Evolutionary conservation across 495 filamentous ascomycete genomes (phyloP).

Genomic region (Bathelium albidoporum): DNA sequence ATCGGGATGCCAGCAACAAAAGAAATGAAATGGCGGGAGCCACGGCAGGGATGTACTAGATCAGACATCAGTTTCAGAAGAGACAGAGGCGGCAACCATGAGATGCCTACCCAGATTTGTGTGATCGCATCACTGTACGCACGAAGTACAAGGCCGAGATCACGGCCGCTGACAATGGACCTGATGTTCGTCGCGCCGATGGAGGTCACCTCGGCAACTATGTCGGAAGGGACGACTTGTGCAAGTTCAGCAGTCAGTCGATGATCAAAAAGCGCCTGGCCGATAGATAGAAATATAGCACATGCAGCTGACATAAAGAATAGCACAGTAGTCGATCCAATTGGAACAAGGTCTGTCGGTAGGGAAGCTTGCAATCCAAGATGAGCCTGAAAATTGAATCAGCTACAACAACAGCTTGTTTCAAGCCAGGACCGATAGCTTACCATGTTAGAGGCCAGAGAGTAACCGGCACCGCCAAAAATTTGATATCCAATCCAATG

Average conservation of each 20-base stretch:
- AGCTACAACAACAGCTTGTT: not conserved
- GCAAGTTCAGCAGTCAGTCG: constrained; percentile 25
- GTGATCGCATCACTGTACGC: constrained; percentile 51
- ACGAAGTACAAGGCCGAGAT: constrained; percentile 33
- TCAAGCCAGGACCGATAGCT: not conserved
- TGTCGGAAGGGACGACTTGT: constrained; percentile 29
- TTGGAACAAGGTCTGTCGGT: constrained; percentile 34
- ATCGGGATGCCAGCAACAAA: not conserved
- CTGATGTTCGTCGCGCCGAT: constrained; percentile 17
- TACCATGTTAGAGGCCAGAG: constrained; percentile 6
- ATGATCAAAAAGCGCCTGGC: constrained; percentile 27
- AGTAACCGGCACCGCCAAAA: constrained; percentile 37
- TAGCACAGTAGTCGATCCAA: constrained; percentile 45
- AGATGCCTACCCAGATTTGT: constrained; percentile 37
- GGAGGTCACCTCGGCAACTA: not conserved
- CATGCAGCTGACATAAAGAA: constrained; percentile 26
- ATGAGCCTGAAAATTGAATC: constrained; percentile 16
- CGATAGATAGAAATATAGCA: constrained; percentile 28
- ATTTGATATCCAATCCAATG: constrained; percentile 54
- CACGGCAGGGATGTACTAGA: constrained; percentile 5
- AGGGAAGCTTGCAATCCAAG: constrained; percentile 23
- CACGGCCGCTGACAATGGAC: constrained; percentile 34
- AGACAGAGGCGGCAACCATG: too few species aligned
- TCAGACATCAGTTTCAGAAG: not conserved
- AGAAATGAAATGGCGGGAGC: not conserved